Percentiles rank a stretch among this genome's conserved stretches.
These are phyloP conservation scores for Calamus simplicifolius DNA, from an alignment of 176 grass and related monocot species.

Conservation along the genomic window DNA sequence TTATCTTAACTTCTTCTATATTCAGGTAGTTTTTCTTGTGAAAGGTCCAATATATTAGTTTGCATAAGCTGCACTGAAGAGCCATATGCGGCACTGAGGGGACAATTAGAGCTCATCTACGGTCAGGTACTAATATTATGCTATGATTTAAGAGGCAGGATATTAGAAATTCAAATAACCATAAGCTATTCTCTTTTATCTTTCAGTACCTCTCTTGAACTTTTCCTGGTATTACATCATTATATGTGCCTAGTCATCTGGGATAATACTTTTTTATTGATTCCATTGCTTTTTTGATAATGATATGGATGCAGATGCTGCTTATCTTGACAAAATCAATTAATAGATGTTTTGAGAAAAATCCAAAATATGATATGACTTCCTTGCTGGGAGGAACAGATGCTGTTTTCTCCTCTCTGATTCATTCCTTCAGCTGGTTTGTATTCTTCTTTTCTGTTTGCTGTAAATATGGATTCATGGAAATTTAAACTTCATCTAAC, in stretches of 20 bases:
- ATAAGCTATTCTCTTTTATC: slow-evolving; percentile 14
- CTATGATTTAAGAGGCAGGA: not conserved
- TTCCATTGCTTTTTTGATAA: not conserved
- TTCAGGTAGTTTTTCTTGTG: slow-evolving; percentile 93
- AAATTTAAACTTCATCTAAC: too few relatives aligned
- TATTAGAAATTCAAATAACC: too few relatives aligned
- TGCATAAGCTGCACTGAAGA: slow-evolving; percentile 98
- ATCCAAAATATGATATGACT: slow-evolving; percentile 95
- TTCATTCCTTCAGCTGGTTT: slow-evolving; percentile 86
- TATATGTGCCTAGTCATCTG: not conserved
- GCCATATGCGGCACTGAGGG: slow-evolving; percentile 63
- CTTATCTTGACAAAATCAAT: slow-evolving; percentile 95
- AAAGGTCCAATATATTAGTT: slow-evolving; percentile 96
- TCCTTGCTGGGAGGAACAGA: slow-evolving; percentile 79
- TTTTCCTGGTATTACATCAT: not conserved
- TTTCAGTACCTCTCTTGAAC: not conserved
- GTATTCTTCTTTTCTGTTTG: not conserved
- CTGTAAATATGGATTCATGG: too few relatives aligned
- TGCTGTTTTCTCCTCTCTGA: slow-evolving; percentile 89
- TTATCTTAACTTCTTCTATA: not conserved
- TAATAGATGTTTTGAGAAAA: slow-evolving; percentile 96
- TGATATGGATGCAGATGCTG: slow-evolving; percentile 59
- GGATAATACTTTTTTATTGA: not conserved
- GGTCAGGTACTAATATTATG: slow-evolving; percentile 61
- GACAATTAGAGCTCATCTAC: slow-evolving; percentile 91